Conservation (phyloP, 768 basidiomycete genomes). For the Cystobasidium onofrii region DNA sequence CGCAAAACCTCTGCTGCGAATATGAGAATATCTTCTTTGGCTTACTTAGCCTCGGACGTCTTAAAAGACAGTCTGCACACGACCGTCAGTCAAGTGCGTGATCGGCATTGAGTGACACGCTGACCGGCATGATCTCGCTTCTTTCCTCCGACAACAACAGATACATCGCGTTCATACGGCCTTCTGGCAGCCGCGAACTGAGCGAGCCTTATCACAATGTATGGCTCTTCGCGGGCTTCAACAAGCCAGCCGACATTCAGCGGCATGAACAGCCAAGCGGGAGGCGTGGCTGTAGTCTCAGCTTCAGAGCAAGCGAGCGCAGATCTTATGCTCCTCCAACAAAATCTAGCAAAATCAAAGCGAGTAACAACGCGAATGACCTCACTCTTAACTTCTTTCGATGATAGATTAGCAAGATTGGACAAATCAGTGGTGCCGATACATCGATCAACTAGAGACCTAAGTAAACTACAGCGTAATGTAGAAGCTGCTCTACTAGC, state of each 20-base stretch:
- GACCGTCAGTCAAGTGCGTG: too few species aligned
- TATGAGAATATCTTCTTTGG: too few species aligned
- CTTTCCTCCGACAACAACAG: too few species aligned
- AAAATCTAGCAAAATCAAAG: constrained; percentile 37
- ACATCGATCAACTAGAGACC: constrained; percentile 38
- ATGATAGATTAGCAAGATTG: constrained; percentile 40
- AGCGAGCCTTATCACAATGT: neutral
- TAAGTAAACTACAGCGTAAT: constrained; percentile 38
- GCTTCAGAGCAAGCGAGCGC: constrained; percentile 20
- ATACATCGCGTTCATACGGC: too few species aligned
- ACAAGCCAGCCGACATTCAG: neutral
- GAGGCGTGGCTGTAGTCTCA: neutral
- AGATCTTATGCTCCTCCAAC: constrained; percentile 39
- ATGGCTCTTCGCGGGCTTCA: neutral
- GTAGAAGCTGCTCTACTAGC: constrained; percentile 38
- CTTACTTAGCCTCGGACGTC: too few species aligned
- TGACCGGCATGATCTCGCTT: too few species aligned
- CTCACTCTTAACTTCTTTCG: constrained; percentile 35
- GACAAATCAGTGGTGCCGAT: constrained; percentile 41
- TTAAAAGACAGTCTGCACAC: too few species aligned
- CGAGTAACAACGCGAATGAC: constrained; percentile 37
- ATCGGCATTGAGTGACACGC: too few species aligned
- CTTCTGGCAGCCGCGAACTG: too few species aligned
- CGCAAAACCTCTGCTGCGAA: too few species aligned
- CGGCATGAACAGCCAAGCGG: neutral